Evolutionary conservation across 495 filamentous ascomycete species (phyloP).

Genomic region (Penicillium lividum): DNA sequence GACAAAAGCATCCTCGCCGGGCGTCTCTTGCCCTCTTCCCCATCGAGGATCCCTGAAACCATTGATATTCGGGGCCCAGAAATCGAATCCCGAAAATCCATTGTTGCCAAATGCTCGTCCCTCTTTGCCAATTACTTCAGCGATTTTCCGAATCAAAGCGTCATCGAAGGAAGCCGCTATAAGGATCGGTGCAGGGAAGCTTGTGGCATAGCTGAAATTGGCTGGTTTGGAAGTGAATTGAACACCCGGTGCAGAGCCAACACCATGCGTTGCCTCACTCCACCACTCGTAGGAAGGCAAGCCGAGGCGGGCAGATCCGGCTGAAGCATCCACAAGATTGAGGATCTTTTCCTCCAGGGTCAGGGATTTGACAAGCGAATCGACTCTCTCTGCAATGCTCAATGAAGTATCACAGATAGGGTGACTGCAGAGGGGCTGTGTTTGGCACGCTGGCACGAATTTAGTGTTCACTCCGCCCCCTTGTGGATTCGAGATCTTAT

Average conservation of each 20-base stretch:
- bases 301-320: slow-evolving; percentile 11
- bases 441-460: slow-evolving; percentile 9
- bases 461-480: slow-evolving; percentile 9
- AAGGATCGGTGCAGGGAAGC: slow-evolving; percentile 11
- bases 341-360: slow-evolving; percentile 14
- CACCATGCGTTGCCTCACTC: slow-evolving; percentile 14
- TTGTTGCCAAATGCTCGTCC: too few relatives aligned
- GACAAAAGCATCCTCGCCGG: slow-evolving; percentile 58
- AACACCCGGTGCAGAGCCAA: slow-evolving; percentile 9
- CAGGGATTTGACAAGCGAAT: slow-evolving; percentile 6
- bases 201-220: slow-evolving; percentile 13
- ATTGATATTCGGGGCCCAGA: slow-evolving; percentile 14
- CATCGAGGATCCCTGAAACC: slow-evolving; percentile 55
- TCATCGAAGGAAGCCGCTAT: slow-evolving; percentile 15
- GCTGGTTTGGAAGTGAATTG: slow-evolving; percentile 8
- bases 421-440: slow-evolving; percentile 8
- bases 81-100: slow-evolving; percentile 8
- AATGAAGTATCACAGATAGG: slow-evolving; percentile 8
- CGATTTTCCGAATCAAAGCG: slow-evolving; percentile 3
- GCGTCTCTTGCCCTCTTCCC: slow-evolving; percentile 58
- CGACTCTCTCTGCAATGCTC: slow-evolving; percentile 7
- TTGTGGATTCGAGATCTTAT: slow-evolving; percentile 10
- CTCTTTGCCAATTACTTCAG: too few relatives aligned
- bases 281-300: slow-evolving; percentile 13
- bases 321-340: slow-evolving; percentile 8